Conservation (phyloP, 768 basidiomycete genomes). For the Agaricus blazei region DNA sequence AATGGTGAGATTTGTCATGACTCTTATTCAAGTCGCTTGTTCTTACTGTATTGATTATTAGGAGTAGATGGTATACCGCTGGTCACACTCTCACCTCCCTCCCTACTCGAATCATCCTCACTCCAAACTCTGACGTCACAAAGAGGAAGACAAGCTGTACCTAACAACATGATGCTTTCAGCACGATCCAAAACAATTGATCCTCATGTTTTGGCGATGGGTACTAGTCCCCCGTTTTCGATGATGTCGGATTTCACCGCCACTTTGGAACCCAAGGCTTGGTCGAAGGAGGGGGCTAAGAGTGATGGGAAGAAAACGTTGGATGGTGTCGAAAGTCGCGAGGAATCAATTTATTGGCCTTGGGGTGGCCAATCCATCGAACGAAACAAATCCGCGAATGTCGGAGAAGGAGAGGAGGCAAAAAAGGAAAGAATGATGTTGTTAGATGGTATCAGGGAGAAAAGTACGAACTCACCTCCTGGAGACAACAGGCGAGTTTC, state of each 20-base stretch:
- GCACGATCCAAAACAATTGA: no score
- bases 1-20: background rate
- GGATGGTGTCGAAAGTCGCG: background rate
- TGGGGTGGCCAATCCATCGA: conserved; percentile 11
- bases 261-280: background rate
- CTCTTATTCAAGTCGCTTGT: no score
- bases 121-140: no score
- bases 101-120: no score
- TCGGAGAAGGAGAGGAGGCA: background rate
- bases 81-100: no score
- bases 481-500: conserved; percentile 7
- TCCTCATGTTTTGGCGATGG: conserved; percentile 16
- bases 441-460: conserved; percentile 21
- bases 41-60: no score
- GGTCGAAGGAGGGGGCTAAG: background rate
- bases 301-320: background rate
- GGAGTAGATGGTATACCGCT: no score
- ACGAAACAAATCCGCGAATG: background rate
- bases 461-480: conserved; percentile 17
- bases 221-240: conserved; percentile 28
- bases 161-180: no score
- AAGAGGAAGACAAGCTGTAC: no score
- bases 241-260: conserved; percentile 12
- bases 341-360: conserved; percentile 15
- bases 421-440: background rate